Conservation (phyloP, 2,329 filamentous ascomycete genomes). For the Neonectria neomacrospora region DNA sequence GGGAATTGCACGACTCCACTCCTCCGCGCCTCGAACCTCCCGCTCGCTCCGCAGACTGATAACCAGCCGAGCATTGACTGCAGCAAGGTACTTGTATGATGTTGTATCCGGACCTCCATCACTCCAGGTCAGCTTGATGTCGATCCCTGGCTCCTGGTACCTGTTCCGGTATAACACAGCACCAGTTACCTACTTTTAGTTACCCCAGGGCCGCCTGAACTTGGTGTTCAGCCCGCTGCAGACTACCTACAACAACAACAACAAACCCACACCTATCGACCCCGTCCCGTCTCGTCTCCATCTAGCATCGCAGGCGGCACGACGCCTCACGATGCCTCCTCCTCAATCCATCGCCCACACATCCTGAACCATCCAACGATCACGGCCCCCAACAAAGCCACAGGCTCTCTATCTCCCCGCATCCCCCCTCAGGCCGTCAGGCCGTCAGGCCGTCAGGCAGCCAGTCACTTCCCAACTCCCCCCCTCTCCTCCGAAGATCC, state of each 20-base stretch:
- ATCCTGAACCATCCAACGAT: constrained; percentile 23
- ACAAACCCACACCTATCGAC: constrained; percentile 26
- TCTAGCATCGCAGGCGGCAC: constrained; percentile 27
- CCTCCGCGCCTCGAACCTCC: background rate
- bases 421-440: background rate
- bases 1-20: background rate
- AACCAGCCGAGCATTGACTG: background rate
- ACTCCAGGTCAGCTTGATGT: background rate
- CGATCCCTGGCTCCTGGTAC: background rate
- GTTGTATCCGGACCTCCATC: background rate
- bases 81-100: background rate
- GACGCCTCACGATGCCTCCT: constrained; percentile 40
- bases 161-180: background rate
- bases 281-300: constrained; percentile 22
- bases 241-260: constrained; percentile 18
- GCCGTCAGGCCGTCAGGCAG: background rate
- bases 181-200: background rate
- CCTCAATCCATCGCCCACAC: constrained; percentile 23
- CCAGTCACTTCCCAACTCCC: background rate
- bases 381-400: background rate
- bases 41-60: background rate
- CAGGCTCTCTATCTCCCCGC: background rate
- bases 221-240: constrained; percentile 1
- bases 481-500: constrained; percentile 3
- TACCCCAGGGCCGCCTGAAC: background rate